Evolutionary conservation across 306 rosid genomes (phyloP).

Genomic region (Cucurbita maxima): DNA sequence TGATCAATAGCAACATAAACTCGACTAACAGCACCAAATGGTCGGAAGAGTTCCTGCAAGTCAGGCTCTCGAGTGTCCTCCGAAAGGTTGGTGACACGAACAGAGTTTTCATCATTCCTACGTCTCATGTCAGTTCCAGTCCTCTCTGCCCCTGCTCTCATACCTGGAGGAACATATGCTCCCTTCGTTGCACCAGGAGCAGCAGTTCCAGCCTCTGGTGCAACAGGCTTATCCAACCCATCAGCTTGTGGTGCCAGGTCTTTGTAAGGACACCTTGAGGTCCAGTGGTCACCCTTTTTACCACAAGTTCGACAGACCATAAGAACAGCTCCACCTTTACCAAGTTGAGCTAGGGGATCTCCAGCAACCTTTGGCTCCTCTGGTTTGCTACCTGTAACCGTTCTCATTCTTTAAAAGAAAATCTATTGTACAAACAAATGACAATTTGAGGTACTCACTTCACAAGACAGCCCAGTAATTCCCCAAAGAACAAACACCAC

Average conservation of each 20-base stretch:
- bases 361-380: constrained; percentile 61
- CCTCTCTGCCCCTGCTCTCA: constrained; percentile 66
- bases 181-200: constrained; percentile 38
- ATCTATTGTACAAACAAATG: neutral
- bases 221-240: constrained; percentile 45
- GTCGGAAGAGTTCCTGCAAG: constrained; percentile 83
- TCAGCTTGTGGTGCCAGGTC: constrained; percentile 61
- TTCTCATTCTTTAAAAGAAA: neutral
- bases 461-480: neutral
- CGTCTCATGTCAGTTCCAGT: constrained; percentile 74
- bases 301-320: constrained; percentile 92
- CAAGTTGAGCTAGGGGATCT: constrained; percentile 39
- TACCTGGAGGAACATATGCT: constrained; percentile 70
- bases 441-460: neutral
- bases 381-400: constrained; percentile 43
- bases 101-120: constrained; percentile 89
- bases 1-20: constrained; percentile 88
- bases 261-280: constrained; percentile 86
- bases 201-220: constrained; percentile 27
- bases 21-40: constrained; percentile 80
- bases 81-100: constrained; percentile 85
- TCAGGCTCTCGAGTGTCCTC: constrained; percentile 94
- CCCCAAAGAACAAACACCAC: neutral
- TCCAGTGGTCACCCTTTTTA: constrained; percentile 97
- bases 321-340: constrained; percentile 66